Percentiles rank a stretch among this genome's conserved stretches.
phyloP scores from a whole-genome alignment of 345 rosid species.

The Brassica napus region Da-Ae NC_063444.1:23030001-23030500 shows the following conservation, averaged over 20 bases:
- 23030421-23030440: too few species aligned
- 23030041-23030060: constrained; percentile 5
- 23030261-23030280: neutral
- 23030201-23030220: neutral
- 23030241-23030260: neutral
- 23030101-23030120: neutral
- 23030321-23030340: too few species aligned
- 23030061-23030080: neutral
- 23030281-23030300: neutral
- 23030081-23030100: constrained; percentile 2
- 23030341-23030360: neutral
- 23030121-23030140: neutral
- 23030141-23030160: neutral
- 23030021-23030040: constrained; percentile 1
- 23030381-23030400: too few species aligned
- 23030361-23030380: neutral
- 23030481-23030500: too few species aligned
- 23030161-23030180: neutral
- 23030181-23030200: neutral
- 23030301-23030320: neutral
- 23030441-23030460: too few species aligned
- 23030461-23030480: too few species aligned
- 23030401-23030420: too few species aligned
- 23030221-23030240: neutral
- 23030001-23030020: neutral